Evolutionary conservation across 1,139 yeast genomes (phyloP), one percentile per base, ranked within the genome.

Genomic region (Yamadazyma conglobata): DNA sequence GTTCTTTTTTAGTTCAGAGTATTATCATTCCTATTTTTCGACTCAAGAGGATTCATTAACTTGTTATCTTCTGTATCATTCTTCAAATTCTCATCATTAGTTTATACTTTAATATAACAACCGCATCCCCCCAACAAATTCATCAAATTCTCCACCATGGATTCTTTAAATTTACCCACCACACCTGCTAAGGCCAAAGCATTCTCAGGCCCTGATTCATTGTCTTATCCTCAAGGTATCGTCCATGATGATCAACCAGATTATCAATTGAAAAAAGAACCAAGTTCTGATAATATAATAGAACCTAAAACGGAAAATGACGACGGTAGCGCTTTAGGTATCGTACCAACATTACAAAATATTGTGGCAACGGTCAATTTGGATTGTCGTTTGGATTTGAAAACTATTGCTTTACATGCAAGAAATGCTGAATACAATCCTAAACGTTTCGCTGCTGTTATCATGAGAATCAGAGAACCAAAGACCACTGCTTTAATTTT

Each of bases 361-460:
- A 93, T 91, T 36, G 99, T 91, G 30, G 98, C 99, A 21, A 91
- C 99, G 0, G 98, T 91, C 37, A 91, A 93, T 55, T 71, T 91
- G 58, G 98, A 91, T 50, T 91, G 98, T 59, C 81, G 97, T 42
- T 69, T 91, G 50, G 98, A 93, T 58, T 74, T 91, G 56, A 91
- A 91, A 55, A 93, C 98, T 16, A 93, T 91, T 58, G 99, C 99
- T 1, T 69, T 91, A 44, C 99, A 91, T 61, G 98, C 98, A 3
- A 88, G 99, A 73, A 91, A 91, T 62, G 99, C 99, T 17, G 99
- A 91, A 60, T 91, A 91, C 60, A 91, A 91, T 52, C 98, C 98
- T 32, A 66, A 79, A 64, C 95, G 99, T 69, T 91, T 91, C 67
- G 99, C 99, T 10, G 99, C 99, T 35, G 99, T 91, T 32, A 91